Conservation (phyloP, 768 basidiomycete species). For the Dacryopinax primogenitus region DNA sequence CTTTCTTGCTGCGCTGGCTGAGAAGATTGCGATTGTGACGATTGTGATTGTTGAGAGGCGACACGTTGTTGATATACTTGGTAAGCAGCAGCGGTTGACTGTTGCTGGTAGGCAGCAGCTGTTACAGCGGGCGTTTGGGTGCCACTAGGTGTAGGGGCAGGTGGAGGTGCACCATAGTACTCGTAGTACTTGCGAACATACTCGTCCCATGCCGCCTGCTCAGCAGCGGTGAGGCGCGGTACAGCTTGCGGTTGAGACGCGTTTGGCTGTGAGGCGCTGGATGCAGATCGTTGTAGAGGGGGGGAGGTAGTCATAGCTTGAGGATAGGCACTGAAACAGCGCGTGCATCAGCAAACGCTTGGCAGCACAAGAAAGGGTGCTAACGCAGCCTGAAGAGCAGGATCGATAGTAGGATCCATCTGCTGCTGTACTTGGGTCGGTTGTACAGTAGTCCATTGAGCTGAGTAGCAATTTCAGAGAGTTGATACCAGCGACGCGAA, state of each 20-base stretch:
- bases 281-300: not conserved
- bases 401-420: not conserved
- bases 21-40: not conserved
- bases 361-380: not conserved
- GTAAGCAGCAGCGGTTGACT: constrained; percentile 1
- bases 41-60: not conserved
- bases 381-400: not conserved
- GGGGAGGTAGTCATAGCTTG: not conserved
- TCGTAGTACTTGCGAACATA: constrained; percentile 6
- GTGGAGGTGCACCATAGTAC: not conserved
- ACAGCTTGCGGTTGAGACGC: not conserved
- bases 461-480: not conserved
- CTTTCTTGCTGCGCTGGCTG: not conserved
- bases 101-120: not conserved
- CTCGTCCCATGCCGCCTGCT: constrained; percentile 1
- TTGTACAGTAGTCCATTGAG: not conserved
- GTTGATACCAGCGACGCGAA: not conserved
- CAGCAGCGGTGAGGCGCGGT: not conserved
- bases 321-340: not conserved
- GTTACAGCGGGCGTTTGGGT: not conserved
- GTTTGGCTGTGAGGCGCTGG: not conserved
- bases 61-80: not conserved
- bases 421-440: not conserved
- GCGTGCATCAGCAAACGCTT: not conserved
- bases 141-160: not conserved